Conservation (phyloP, 805 yeast genomes). For the Saccharomycopsis fibuligera region DNA sequence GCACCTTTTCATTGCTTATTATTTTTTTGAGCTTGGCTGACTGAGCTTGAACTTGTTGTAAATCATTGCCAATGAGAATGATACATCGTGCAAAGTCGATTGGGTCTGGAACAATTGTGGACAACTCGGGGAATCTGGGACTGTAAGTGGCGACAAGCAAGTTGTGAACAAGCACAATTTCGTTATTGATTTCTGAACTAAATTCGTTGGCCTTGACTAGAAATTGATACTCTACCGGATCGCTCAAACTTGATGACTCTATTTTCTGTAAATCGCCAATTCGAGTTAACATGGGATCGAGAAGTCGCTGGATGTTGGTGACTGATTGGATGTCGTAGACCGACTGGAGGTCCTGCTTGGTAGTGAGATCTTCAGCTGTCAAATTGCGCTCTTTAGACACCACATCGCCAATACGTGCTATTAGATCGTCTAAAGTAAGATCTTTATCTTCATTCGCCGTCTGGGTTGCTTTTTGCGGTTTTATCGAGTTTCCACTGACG, state of each 20-base stretch:
- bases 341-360: conserved; percentile 21
- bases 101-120: conserved; percentile 53
- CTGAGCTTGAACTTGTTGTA: conserved; percentile 27
- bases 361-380: conserved; percentile 16
- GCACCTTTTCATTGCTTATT: conserved; percentile 56
- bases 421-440: neutral
- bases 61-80: conserved; percentile 42
- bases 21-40: conserved; percentile 29
- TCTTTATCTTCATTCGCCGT: neutral
- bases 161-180: conserved; percentile 43
- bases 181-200: conserved; percentile 48
- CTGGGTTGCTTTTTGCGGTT: no score
- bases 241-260: neutral
- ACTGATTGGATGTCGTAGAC: conserved; percentile 15
- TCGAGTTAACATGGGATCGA: conserved; percentile 1
- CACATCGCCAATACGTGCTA: conserved; percentile 1
- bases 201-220: conserved; percentile 48
- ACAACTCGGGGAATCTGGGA: conserved; percentile 66
- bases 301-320: neutral
- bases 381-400: conserved; percentile 14
- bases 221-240: conserved; percentile 26
- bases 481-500: no score
- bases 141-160: conserved; percentile 48
- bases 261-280: neutral
- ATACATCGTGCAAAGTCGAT: conserved; percentile 54